phyloP scores from a whole-genome alignment of 2,329 filamentous ascomycete genomes.

The Penicillium sp. region DNA sequence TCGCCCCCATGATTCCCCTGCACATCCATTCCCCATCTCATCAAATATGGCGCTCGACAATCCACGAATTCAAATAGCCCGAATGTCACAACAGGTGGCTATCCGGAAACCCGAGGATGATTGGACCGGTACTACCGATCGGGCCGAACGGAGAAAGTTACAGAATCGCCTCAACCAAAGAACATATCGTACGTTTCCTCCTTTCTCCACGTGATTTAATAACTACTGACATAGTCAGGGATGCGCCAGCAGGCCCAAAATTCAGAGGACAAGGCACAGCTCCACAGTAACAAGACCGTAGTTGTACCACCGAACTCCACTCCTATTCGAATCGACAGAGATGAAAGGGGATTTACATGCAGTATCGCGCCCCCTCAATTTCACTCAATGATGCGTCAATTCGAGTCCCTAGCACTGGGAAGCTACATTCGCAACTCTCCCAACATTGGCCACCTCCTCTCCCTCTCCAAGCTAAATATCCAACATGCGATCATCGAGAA shows the following conservation, averaged over 20 bases:
- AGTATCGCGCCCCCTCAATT: background rate
- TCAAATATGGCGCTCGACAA: background rate
- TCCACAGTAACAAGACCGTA: background rate
- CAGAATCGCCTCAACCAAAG: slow-evolving; percentile 20
- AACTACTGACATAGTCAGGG: background rate
- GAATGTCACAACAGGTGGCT: slow-evolving; percentile 16
- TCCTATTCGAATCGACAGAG: background rate
- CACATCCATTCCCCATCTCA: background rate
- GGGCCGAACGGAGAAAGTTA: slow-evolving; percentile 9
- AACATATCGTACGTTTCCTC: slow-evolving; percentile 10
- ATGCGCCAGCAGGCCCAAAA: background rate
- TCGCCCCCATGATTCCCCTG: background rate
- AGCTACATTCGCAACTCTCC: slow-evolving; percentile 12
- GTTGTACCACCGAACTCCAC: background rate
- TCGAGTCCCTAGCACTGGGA: slow-evolving; percentile 1
- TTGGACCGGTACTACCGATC: slow-evolving; percentile 6
- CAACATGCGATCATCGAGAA: slow-evolving; percentile 27
- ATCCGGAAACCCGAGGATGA: slow-evolving; percentile 12
- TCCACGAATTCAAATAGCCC: background rate
- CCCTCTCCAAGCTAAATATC: slow-evolving; percentile 24
- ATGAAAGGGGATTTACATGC: background rate
- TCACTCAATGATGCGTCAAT: background rate
- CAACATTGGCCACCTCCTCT: slow-evolving; percentile 24
- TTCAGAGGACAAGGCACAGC: too few relatives aligned
- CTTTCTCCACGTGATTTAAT: background rate